Evolutionary conservation across 306 rosid genomes (phyloP).

Genomic region (Crotalaria pallida): DNA sequence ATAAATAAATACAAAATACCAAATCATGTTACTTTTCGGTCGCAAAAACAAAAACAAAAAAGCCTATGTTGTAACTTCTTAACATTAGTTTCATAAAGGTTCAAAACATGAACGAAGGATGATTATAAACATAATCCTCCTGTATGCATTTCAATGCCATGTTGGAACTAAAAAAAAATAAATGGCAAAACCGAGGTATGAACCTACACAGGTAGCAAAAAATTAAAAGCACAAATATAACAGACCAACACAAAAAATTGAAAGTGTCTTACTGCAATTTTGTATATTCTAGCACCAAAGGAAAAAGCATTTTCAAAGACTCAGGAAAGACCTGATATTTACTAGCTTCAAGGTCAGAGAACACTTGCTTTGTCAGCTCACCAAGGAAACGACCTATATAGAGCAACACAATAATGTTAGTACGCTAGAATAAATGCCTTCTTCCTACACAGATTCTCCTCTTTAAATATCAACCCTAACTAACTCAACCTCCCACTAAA

Average conservation of each 20-base stretch:
- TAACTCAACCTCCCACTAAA: too few relatives aligned
- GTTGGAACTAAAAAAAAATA: neutral
- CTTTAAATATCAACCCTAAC: too few relatives aligned
- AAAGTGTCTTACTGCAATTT: neutral
- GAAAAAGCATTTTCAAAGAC: neutral
- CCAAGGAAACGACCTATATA: constrained; percentile 73
- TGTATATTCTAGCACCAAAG: neutral
- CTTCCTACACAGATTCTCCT: too few relatives aligned
- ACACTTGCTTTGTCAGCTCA: constrained; percentile 79
- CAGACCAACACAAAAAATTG: neutral
- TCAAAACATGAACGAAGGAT: neutral
- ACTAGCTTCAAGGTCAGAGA: constrained; percentile 64
- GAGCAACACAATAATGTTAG: neutral
- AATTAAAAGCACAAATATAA: neutral
- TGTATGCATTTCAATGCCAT: neutral
- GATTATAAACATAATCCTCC: neutral
- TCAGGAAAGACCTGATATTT: constrained; percentile 72
- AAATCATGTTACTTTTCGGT: neutral
- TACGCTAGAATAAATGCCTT: neutral
- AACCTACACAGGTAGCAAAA: neutral
- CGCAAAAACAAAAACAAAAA: neutral
- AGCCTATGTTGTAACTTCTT: neutral
- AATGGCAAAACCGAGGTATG: neutral
- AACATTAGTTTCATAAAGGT: neutral
- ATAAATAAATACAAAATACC: neutral